A percentile compares a stretch with the other conserved stretches of the same genome.
These are phyloP conservation scores for Colletotrichum sp. DNA, from an alignment of 2,329 filamentous ascomycete species.

Conservation along the genomic window DNA sequence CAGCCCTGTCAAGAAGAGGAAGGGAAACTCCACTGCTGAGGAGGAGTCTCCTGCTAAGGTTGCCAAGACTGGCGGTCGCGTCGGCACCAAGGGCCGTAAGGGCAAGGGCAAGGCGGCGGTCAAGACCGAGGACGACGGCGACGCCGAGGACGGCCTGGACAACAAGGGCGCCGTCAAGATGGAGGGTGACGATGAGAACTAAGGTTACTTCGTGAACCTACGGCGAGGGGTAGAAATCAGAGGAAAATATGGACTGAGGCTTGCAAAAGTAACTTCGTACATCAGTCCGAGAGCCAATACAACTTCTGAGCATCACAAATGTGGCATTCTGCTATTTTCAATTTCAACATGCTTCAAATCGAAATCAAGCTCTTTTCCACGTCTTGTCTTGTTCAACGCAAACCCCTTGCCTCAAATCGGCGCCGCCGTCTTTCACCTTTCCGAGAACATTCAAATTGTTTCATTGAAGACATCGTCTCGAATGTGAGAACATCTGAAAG, in stretches of 20 bases:
- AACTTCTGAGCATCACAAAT: neutral
- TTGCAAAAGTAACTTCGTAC: neutral
- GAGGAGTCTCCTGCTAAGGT: conserved; percentile 6
- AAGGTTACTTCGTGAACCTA: neutral
- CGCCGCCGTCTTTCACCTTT: neutral
- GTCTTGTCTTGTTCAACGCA: neutral
- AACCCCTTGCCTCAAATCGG: neutral
- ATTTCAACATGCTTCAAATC: neutral
- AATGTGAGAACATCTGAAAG: neutral
- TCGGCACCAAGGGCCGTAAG: conserved; percentile 22
- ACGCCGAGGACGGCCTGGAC: neutral
- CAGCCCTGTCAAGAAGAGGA: neutral
- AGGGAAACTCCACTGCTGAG: neutral
- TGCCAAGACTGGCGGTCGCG: conserved; percentile 19
- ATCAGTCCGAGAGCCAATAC: neutral
- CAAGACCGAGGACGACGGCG: conserved; percentile 22
- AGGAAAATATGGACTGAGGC: neutral
- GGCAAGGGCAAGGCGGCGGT: conserved; percentile 21
- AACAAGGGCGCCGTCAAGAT: conserved; percentile 21
- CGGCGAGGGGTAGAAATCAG: neutral
- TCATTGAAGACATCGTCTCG: neutral
- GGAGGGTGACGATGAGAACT: conserved; percentile 18
- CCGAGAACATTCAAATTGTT: neutral
- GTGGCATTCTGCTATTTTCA: neutral
- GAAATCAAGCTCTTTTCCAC: neutral